Evolutionary conservation across 2,329 filamentous ascomycete species (phyloP).

Genomic region (Fusarium cicatricum): DNA sequence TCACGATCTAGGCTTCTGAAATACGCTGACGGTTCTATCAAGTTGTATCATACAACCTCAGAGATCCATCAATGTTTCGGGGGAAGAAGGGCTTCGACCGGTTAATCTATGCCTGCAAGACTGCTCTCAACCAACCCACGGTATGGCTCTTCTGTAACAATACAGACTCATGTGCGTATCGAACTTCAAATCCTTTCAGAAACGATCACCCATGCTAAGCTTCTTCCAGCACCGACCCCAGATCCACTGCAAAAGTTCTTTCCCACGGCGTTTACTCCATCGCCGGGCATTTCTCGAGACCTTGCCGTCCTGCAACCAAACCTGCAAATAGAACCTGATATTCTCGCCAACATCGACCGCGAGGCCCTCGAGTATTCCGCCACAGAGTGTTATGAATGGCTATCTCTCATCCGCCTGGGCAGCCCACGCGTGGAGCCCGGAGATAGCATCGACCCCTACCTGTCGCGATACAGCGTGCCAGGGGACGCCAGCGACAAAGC

Average conservation of each 20-base stretch:
- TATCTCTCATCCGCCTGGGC: constrained; percentile 70
- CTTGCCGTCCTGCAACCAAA: constrained; percentile 35
- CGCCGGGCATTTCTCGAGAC: constrained; percentile 26
- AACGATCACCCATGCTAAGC: constrained; percentile 32
- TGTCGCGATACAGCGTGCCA: constrained; percentile 73
- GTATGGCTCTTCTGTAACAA: constrained; percentile 83
- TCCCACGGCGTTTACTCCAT: constrained; percentile 53
- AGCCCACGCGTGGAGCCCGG: constrained; percentile 67
- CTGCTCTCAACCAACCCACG: constrained; percentile 72
- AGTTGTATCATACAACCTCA: constrained; percentile 83
- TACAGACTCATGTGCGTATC: constrained; percentile 41
- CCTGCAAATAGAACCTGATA: constrained; percentile 37
- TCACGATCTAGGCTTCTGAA: background rate
- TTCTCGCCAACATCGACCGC: constrained; percentile 48
- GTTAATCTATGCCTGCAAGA: constrained; percentile 79
- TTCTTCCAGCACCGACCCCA: constrained; percentile 53
- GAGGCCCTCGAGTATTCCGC: constrained; percentile 69
- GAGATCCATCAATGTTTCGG: constrained; percentile 76
- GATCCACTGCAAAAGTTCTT: constrained; percentile 58
- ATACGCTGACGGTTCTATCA: constrained; percentile 37
- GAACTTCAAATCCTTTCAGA: background rate
- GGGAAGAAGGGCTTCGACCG: constrained; percentile 86
- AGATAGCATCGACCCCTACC: constrained; percentile 72
- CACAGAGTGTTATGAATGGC: constrained; percentile 75
- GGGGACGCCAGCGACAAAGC: constrained; percentile 43